These are phyloP conservation scores for Aspergillus transmontanensis DNA, from an alignment of 2,329 filamentous ascomycete genomes.

Conservation along the genomic window DNA sequence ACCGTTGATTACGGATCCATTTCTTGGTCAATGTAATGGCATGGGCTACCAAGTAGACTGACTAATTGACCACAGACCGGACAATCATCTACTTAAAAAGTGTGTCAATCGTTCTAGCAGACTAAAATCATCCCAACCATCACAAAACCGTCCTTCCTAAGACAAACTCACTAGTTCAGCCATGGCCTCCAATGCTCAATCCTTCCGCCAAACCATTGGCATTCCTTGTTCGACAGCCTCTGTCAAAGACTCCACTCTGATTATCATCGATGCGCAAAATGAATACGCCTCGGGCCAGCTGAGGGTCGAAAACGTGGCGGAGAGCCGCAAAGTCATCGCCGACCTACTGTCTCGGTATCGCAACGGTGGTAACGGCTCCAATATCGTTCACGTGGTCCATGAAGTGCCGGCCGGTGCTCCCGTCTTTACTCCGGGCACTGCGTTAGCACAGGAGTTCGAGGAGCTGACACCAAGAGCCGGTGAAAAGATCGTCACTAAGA, in stretches of 20 bases:
- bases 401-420: constrained; percentile 62
- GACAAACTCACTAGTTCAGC: neutral
- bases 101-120: neutral
- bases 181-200: constrained; percentile 16
- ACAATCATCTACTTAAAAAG: neutral
- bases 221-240: constrained; percentile 59
- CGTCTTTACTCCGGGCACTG: constrained; percentile 65
- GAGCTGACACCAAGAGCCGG: constrained; percentile 57
- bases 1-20: neutral
- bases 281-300: constrained; percentile 63
- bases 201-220: constrained; percentile 59
- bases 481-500: constrained; percentile 63
- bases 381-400: constrained; percentile 66
- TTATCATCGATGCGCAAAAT: constrained; percentile 73
- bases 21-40: too few species aligned
- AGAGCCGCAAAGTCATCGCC: constrained; percentile 60
- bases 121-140: neutral
- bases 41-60: too few species aligned
- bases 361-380: constrained; percentile 39
- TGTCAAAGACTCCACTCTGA: constrained; percentile 59
- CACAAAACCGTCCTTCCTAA: neutral
- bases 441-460: constrained; percentile 62
- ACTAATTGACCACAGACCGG: neutral
- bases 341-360: constrained; percentile 63
- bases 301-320: constrained; percentile 55